Percentiles rank a stretch among this genome's conserved stretches.
phyloP scores from a whole-genome alignment of 805 yeast species.

The Suhomyces vadensis region DNA sequence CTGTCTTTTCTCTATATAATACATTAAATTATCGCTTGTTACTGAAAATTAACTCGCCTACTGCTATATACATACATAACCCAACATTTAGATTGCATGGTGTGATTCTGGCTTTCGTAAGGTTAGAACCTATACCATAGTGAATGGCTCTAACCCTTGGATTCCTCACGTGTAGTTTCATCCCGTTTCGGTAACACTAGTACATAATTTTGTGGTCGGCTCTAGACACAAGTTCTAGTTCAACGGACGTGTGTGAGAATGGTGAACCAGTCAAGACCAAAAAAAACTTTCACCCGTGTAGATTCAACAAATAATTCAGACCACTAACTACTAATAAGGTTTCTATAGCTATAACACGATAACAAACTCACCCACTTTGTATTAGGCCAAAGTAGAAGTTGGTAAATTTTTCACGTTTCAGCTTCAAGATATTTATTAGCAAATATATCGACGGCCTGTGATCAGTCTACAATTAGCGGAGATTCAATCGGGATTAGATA shows the following conservation, averaged over 20 bases:
- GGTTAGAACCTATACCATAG: too few species aligned
- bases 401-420: conserved; percentile 1
- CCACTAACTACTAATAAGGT: too few species aligned
- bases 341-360: background rate
- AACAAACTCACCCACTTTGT: background rate
- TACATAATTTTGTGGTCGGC: conserved; percentile 1
- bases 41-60: too few species aligned
- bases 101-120: too few species aligned
- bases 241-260: conserved; percentile 8
- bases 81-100: too few species aligned
- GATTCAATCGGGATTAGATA: background rate
- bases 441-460: background rate
- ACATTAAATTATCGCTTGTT: too few species aligned
- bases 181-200: conserved; percentile 2
- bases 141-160: background rate
- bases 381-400: background rate
- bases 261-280: conserved; percentile 4
- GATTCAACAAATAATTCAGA: background rate
- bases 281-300: conserved; percentile 8
- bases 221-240: conserved; percentile 3
- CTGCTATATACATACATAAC: too few species aligned
- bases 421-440: background rate
- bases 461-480: background rate
- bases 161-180: conserved; percentile 4
- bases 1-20: too few species aligned